Conservation (phyloP, 1,284 basidiomycete species). For the Tilletiaria anomala region DNA sequence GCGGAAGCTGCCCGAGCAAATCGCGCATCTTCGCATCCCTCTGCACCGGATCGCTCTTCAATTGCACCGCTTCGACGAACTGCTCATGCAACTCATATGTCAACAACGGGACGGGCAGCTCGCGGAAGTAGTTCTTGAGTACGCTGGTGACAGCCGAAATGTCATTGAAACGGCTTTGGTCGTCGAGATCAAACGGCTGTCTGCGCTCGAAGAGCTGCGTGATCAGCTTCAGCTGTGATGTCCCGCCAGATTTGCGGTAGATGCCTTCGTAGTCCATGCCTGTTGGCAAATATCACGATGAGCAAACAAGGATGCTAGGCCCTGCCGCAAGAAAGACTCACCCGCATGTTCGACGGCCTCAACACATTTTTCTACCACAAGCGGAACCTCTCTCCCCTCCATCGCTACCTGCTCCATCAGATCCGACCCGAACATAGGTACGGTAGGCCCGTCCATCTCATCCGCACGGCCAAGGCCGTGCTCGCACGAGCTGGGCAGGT, state of each 20-base stretch:
- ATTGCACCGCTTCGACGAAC: conserved; percentile 48
- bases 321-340: conserved; percentile 40
- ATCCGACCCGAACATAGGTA: conserved; percentile 75
- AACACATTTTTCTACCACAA: conserved; percentile 90
- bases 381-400: conserved; percentile 61
- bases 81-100: conserved; percentile 82
- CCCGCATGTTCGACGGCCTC: conserved; percentile 75
- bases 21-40: conserved; percentile 42
- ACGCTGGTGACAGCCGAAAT: conserved; percentile 92
- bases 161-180: conserved; percentile 82
- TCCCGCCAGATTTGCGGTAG: conserved; percentile 91
- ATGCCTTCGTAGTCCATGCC: conserved; percentile 88
- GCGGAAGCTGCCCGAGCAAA: conserved; percentile 63
- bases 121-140: conserved; percentile 89
- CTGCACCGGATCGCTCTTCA: conserved; percentile 2
- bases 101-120: conserved; percentile 73
- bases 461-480: conserved; percentile 16
- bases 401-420: conserved; percentile 65
- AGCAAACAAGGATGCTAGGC: conserved; percentile 1
- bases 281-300: not conserved
- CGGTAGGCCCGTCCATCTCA: conserved; percentile 13
- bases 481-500: conserved; percentile 23
- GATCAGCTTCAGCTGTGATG: conserved; percentile 78
- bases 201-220: conserved; percentile 88
- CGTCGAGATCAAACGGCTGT: conserved; percentile 73